Evolutionary conservation across 2,329 filamentous ascomycete genomes (phyloP), one percentile per base, ranked within the genome.

Genomic region (Paraconiothyrium brasiliense): DNA sequence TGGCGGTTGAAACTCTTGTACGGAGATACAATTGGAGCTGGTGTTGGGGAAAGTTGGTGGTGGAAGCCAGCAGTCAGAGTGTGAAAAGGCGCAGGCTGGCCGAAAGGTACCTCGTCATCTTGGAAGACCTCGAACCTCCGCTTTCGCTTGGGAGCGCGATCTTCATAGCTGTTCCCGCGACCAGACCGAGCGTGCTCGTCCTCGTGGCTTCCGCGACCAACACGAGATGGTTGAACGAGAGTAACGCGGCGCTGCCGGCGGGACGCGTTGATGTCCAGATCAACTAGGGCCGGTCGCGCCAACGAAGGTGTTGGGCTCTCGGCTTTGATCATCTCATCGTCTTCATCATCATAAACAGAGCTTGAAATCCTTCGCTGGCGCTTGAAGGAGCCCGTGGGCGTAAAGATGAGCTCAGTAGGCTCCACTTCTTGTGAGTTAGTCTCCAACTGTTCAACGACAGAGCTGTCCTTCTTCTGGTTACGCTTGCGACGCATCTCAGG

Each of bases 381-480:
- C 64, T 80, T 77, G 63, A 82, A 76, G 0, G 74, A 73, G 10
- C 81, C 81, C 34, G 72, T 68, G 14, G 78, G 75, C 37, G 82
- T 81, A 80, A 89, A 90, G 52, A 93, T 86, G 24, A 87, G 80
- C 78, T 93, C 91, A 0, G 79, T 86, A 9, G 89, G 86, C 59
- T 87, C 84, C 37, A 93, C 87, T 2, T 84, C 82, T 65, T 85
- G 83, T 0, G 91, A 93, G 20, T 86, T 87, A 56, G 84, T 77
- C 68, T 89, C 84, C 77, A 94, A 88, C 61, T 86, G 85, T 58
- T 86, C 83, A 24, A 93, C 80, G n/a, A 92, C 88, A 0, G 87
- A 89, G n/a, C 83, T 84, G 57, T 90, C 87, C 76, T 94, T 94
- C 70, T 90, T 88, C 78, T 94, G 92, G 73, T 94, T 94, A 55